A percentile compares a stretch with the other conserved stretches of the same genome.
Evolutionary conservation across 345 rosid genomes (phyloP).

Genomic region (Lumnitzera littorea): DNA sequence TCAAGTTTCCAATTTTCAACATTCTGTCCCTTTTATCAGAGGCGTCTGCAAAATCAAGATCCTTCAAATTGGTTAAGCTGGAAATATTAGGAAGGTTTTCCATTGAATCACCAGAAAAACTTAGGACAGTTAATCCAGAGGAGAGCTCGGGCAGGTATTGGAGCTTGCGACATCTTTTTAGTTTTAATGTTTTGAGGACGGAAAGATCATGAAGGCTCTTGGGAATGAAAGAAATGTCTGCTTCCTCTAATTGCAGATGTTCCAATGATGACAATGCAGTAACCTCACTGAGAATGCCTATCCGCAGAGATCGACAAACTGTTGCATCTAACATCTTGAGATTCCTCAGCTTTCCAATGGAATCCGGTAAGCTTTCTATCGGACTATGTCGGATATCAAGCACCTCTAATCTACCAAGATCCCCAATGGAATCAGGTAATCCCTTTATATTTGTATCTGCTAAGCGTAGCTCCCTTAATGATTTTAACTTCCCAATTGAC

Average conservation of each 20-base stretch:
- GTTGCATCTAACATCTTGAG: background rate
- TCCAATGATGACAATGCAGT: no score
- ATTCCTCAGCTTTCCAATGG: background rate
- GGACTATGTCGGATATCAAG: background rate
- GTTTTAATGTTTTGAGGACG: background rate
- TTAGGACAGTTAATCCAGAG: background rate
- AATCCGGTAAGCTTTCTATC: background rate
- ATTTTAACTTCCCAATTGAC: background rate
- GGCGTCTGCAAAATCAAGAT: background rate
- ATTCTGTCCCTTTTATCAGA: no score
- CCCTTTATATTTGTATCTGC: fast-evolving
- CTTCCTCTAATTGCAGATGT: no score
- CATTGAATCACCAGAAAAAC: background rate
- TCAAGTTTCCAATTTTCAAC: no score
- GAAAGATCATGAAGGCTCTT: background rate
- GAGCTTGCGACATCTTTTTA: background rate
- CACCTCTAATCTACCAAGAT: background rate
- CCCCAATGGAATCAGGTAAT: background rate
- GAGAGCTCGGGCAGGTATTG: background rate
- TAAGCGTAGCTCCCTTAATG: background rate
- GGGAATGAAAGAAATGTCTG: no score
- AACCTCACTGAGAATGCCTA: no score
- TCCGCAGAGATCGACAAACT: fast-evolving
- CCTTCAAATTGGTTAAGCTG: background rate
- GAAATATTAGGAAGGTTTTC: background rate